These are phyloP conservation scores for Heliamphora pulchella DNA, from an alignment of 179 eudicot species.

Conservation along the genomic window DNA sequence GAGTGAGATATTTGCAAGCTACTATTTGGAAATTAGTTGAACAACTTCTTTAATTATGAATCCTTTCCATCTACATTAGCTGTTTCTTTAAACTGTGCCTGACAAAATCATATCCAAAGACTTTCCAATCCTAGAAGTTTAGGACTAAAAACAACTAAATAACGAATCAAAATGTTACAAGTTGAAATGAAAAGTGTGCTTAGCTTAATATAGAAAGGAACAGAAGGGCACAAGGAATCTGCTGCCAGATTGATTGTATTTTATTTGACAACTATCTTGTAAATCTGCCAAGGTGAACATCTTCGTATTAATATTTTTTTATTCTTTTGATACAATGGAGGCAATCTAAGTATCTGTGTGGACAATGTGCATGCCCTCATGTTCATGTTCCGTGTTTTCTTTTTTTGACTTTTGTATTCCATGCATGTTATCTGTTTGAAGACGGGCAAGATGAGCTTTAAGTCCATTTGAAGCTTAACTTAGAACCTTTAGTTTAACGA, in stretches of 20 bases:
- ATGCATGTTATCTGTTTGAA: not conserved
- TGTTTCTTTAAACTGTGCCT: not conserved
- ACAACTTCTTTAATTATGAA: not conserved
- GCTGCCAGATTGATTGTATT: not conserved
- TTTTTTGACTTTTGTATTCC: not conserved
- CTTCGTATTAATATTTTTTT: not conserved
- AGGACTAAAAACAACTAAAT: not conserved
- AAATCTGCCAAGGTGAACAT: not conserved
- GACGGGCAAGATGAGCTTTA: not conserved
- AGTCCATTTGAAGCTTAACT: slow-evolving; percentile 6
- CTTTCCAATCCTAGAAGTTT: slow-evolving; percentile 9
- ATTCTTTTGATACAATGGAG: not conserved
- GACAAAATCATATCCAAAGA: not conserved
- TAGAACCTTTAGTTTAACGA: not conserved
- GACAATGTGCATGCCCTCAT: not conserved
- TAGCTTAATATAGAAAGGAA: not conserved
- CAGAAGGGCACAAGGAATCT: not conserved
- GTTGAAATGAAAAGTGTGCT: not conserved
- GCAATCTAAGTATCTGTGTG: not conserved
- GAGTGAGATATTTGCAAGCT: not conserved
- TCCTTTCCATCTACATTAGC: not conserved
- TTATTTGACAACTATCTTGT: not conserved
- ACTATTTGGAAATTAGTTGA: not conserved
- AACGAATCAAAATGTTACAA: not conserved
- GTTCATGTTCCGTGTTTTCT: not conserved